Conservation (phyloP, 2,329 filamentous ascomycete species). For the Paecilomyces variotii region DNA sequence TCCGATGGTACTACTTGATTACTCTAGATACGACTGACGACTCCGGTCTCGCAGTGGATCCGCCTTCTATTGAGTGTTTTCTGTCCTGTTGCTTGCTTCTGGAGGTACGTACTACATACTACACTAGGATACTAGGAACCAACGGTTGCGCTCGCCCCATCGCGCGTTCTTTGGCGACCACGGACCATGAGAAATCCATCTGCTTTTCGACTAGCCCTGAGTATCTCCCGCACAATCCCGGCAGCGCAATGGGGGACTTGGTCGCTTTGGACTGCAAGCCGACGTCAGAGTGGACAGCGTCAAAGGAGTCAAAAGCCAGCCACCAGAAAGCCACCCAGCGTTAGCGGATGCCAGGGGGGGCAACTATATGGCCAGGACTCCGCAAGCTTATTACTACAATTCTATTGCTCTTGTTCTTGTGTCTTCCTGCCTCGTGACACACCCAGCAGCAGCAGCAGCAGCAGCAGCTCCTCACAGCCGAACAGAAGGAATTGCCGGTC, state of each 20-base stretch:
- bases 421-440: not conserved
- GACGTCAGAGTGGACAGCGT: conserved; percentile 19
- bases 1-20: too few relatives aligned
- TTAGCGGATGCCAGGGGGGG: conserved; percentile 10
- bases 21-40: too few relatives aligned
- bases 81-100: too few relatives aligned
- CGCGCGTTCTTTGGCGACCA: not conserved
- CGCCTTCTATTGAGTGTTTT: not conserved
- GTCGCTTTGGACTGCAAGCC: conserved; percentile 7
- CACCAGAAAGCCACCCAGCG: conserved; percentile 6
- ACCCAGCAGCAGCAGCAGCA: not conserved
- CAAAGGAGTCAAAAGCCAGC: conserved; percentile 10
- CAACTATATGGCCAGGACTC: not conserved
- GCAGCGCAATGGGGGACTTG: conserved; percentile 10
- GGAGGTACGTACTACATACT: too few relatives aligned
- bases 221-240: not conserved
- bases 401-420: not conserved
- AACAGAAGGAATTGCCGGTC: not conserved
- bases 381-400: not conserved
- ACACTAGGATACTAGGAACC: not conserved
- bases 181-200: not conserved
- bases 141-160: not conserved
- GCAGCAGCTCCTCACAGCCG: not conserved
- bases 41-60: not conserved
- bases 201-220: not conserved